A percentile compares a stretch with the other conserved stretches of the same genome.
Evolutionary conservation across 192 early-diverging fungal genomes (phyloP).

Genomic region (Gaertneriomyces sp.): DNA sequence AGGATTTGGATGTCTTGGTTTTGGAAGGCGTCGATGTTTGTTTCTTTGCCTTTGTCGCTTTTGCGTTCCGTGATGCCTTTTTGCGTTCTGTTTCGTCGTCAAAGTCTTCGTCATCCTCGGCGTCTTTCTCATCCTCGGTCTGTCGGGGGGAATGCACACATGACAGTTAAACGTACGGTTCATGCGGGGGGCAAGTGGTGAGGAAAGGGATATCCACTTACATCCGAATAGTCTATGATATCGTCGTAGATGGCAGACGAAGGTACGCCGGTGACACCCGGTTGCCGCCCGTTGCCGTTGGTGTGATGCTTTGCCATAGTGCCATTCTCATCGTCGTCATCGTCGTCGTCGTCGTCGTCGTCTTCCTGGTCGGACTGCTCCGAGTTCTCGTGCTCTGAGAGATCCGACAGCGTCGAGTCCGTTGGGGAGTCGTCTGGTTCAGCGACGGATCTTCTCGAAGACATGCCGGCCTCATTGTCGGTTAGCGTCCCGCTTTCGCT

Average conservation of each 20-base stretch:
- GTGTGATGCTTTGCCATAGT: no score
- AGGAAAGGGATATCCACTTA: no score
- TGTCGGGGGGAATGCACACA: background rate
- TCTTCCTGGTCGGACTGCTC: background rate
- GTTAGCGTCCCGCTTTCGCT: no score
- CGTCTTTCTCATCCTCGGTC: background rate
- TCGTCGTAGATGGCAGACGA: no score
- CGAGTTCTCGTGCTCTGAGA: background rate
- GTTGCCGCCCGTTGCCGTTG: no score
- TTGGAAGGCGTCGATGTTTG: conserved; percentile 7
- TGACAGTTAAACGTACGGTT: background rate
- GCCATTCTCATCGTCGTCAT: conserved; percentile 18
- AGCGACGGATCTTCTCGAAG: no score
- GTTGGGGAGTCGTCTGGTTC: no score
- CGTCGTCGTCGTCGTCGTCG: conserved; percentile 29
- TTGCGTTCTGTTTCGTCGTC: background rate
- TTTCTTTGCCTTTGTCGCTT: conserved; percentile 8
- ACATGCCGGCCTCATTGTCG: no score
- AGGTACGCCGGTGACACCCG: no score
- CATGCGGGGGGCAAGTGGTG: background rate
- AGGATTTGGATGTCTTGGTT: background rate
- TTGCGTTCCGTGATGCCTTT: conserved; percentile 5
- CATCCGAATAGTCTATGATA: no score
- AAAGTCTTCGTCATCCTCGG: conserved; percentile 4
- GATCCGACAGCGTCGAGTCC: no score